Evolutionary conservation across 768 basidiomycete genomes (phyloP).

Genomic region (Cystofilobasidium bisporidii): DNA sequence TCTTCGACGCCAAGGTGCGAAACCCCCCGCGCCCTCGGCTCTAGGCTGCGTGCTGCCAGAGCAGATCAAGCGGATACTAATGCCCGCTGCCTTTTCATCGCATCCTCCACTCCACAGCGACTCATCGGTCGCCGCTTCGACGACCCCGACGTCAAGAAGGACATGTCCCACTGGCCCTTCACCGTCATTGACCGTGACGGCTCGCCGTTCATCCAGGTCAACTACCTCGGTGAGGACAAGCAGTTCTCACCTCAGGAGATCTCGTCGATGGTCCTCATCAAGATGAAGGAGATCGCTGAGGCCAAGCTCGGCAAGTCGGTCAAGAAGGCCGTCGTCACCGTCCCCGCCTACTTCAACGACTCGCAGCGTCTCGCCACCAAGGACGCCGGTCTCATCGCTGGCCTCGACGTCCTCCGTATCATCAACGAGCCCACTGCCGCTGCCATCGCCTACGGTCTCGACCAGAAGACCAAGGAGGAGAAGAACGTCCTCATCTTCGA

Average conservation of each 20-base stretch:
- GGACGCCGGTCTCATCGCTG: constrained; percentile 95
- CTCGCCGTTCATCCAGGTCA: constrained; percentile 81
- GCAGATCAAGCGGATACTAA: too few species aligned
- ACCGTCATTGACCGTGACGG: constrained; percentile 93
- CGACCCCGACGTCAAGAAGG: constrained; percentile 92
- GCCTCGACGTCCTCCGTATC: constrained; percentile 98
- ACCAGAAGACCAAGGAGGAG: constrained; percentile 86
- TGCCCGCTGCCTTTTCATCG: background rate
- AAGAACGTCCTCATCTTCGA: constrained; percentile 99
- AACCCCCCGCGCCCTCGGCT: background rate
- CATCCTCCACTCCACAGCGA: constrained; percentile 44
- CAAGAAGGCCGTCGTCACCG: constrained; percentile 97
- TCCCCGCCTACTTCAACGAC: constrained; percentile 99
- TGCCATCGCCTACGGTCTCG: constrained; percentile 83
- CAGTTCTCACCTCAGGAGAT: constrained; percentile 97
- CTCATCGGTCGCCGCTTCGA: constrained; percentile 96
- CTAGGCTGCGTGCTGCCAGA: background rate
- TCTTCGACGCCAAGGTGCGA: constrained; percentile 82
- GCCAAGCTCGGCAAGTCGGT: constrained; percentile 97
- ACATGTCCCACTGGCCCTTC: constrained; percentile 96
- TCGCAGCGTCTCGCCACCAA: constrained; percentile 98
- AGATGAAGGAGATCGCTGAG: constrained; percentile 99
- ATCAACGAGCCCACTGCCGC: constrained; percentile 99
- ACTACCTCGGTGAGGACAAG: constrained; percentile 90
- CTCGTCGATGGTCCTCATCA: constrained; percentile 98